Conservation (phyloP, 73 alveolate species). For the Paramecium tetraurelia region DNA sequence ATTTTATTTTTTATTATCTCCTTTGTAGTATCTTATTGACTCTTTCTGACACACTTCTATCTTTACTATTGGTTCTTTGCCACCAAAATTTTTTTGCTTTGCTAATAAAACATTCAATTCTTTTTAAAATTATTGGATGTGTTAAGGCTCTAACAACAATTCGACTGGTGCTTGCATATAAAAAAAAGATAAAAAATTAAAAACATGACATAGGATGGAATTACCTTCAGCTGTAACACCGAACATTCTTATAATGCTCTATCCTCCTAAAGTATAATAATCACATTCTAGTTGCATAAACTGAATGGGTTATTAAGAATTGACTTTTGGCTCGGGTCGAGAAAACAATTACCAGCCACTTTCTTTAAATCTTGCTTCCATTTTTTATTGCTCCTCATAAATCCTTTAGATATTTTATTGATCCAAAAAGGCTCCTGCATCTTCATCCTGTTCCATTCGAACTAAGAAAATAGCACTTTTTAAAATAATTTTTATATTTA, state of each 20-base stretch:
- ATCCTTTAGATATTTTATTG: neutral
- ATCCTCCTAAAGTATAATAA: neutral
- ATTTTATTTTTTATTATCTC: constrained; percentile 58
- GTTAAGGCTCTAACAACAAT: neutral
- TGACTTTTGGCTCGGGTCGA: neutral
- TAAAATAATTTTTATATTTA: too few species aligned
- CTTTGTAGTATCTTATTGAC: constrained; percentile 79
- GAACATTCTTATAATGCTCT: constrained; percentile 77
- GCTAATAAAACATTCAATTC: constrained; percentile 63
- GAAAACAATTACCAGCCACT: constrained; percentile 55
- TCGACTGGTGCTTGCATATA: constrained; percentile 83
- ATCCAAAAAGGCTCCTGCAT: neutral
- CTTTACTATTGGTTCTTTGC: constrained; percentile 64
- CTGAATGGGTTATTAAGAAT: neutral
- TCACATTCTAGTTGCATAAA: constrained; percentile 45
- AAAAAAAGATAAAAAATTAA: constrained; percentile 95
- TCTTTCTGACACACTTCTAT: constrained; percentile 81
- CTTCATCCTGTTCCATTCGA: neutral
- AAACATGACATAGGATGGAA: constrained; percentile 92
- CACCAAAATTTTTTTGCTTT: constrained; percentile 56
- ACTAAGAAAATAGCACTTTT: neutral
- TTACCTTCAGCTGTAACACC: constrained; percentile 96
- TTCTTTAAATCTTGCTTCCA: constrained; percentile 25
- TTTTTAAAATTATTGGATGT: constrained; percentile 41
- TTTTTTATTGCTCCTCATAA: neutral